Evolutionary conservation across 805 yeast species (phyloP), one percentile per base, ranked within the genome.

Genomic region (Scheffersomyces ergatensis): DNA sequence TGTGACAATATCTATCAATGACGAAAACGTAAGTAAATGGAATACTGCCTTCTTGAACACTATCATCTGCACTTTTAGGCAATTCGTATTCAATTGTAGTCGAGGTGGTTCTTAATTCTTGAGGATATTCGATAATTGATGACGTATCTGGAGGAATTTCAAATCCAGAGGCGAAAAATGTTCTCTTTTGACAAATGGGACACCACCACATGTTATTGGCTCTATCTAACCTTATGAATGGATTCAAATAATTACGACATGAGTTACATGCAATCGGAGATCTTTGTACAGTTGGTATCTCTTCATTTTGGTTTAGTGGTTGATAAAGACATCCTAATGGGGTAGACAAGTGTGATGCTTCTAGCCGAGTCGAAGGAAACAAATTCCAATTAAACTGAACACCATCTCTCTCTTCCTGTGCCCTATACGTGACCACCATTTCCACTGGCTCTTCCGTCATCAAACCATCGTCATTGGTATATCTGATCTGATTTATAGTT

Each of bases 381-480:
- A 65, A 50, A 61, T 85, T 83, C 92, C 92, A 85, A 53, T 85
- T 79, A 68, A 85, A 83, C 23, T 12, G 11, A 3, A 39, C 32
- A 7, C 32, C 32, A 29, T 29, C 32, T 29, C 32, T 29, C 6
- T 29, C 18, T 29, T 29, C 32, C 5, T 7, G 14, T 26, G 12
- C n/a, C 12, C n/a, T 26, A 6, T 12, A 26, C 12, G 8, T 26
- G 5, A 26, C 5, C 8, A 6, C 29, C n/a, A 26, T 26, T 14
- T 7, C 9, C 24, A 9, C 9, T 21, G 24, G 9, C 9, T 21
- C 24, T 21, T 21, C n/a, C n/a, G n/a, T n/a, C n/a, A n/a, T n/a
- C n/a, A n/a, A n/a, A n/a, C n/a, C n/a, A n/a, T n/a, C n/a, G n/a
- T n/a, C n/a, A n/a, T n/a, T n/a, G n/a, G n/a, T n/a, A n/a, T n/a